A percentile compares a stretch with the other conserved stretches of the same genome.
These are phyloP conservation scores for Capniomyces stellatus DNA, from an alignment of 371 early-diverging fungal species.

Conservation along the genomic window DNA sequence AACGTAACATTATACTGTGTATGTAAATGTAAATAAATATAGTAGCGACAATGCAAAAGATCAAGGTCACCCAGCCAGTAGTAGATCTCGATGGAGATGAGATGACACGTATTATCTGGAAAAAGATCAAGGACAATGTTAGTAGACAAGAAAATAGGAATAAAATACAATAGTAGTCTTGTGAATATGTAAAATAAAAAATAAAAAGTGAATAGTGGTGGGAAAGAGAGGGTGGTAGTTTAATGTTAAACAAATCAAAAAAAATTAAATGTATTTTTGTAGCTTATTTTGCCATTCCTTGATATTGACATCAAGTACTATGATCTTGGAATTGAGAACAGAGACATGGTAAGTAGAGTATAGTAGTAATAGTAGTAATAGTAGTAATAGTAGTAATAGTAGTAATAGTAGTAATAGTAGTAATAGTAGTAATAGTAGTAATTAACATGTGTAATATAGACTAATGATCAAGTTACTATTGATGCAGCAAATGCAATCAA, in stretches of 20 bases:
- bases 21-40: background rate
- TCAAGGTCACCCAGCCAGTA: slow-evolving; percentile 56
- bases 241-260: too few species aligned
- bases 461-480: slow-evolving; percentile 85
- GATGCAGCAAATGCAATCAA: slow-evolving; percentile 92
- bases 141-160: too few species aligned
- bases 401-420: too few species aligned
- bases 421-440: too few species aligned
- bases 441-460: slow-evolving; percentile 31
- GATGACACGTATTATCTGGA: slow-evolving; percentile 95
- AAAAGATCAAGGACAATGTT: slow-evolving; percentile 63
- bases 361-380: too few species aligned
- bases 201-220: too few species aligned
- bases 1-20: too few species aligned
- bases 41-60: slow-evolving; percentile 23
- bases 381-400: too few species aligned
- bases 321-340: slow-evolving; percentile 79
- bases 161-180: too few species aligned
- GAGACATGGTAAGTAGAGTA: slow-evolving; percentile 44
- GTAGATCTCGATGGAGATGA: slow-evolving; percentile 93
- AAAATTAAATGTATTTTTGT: too few species aligned
- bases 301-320: slow-evolving; percentile 88
- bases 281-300: slow-evolving; percentile 83
- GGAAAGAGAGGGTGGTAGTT: too few species aligned
- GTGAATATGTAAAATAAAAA: too few species aligned